Percentiles rank a stretch among this genome's conserved stretches.
Conservation (phyloP, 2,329 filamentous ascomycete genomes). For the Xylariaceae sp. region DNA sequence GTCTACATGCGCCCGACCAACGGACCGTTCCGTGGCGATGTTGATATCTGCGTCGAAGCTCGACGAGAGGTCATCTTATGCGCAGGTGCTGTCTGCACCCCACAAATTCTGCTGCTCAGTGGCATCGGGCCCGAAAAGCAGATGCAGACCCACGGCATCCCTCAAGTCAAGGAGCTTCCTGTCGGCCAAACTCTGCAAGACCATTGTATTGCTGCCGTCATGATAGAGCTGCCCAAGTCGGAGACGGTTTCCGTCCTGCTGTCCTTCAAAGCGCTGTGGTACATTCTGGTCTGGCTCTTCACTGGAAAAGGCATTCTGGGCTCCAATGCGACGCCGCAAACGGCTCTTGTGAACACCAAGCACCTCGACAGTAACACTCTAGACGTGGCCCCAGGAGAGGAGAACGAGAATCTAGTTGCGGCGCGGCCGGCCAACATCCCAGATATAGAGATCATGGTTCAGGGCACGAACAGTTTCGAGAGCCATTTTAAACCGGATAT, state of each 20-base stretch:
- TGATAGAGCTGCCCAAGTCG: constrained; percentile 17
- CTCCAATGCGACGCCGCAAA: constrained; percentile 10
- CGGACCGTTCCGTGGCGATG: constrained; percentile 3
- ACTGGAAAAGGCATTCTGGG: constrained; percentile 19
- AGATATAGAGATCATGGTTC: constrained; percentile 10
- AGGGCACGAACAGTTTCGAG: constrained; percentile 11
- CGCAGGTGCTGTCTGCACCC: constrained; percentile 20
- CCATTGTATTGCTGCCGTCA: constrained; percentile 20
- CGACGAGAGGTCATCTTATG: constrained; percentile 25
- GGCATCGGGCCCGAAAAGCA: constrained; percentile 22
- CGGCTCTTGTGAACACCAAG: constrained; percentile 18
- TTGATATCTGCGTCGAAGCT: constrained; percentile 17
- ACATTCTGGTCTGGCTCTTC: constrained; percentile 22
- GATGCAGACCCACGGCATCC: constrained; percentile 14
- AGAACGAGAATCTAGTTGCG: constrained; percentile 3
- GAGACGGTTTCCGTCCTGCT: constrained; percentile 18
- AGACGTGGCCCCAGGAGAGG: constrained; percentile 4
- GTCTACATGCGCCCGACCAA: constrained; percentile 14
- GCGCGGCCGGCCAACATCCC: constrained; percentile 4
- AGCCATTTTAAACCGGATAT: constrained; percentile 2
- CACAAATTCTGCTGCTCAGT: constrained; percentile 26
- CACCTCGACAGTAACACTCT: constrained; percentile 22
- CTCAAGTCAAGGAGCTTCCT: constrained; percentile 16
- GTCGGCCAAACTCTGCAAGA: constrained; percentile 18
- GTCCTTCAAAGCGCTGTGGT: constrained; percentile 18